Evolutionary conservation across 371 early-diverging fungal species (phyloP).

Genomic region (Nematocida minor): DNA sequence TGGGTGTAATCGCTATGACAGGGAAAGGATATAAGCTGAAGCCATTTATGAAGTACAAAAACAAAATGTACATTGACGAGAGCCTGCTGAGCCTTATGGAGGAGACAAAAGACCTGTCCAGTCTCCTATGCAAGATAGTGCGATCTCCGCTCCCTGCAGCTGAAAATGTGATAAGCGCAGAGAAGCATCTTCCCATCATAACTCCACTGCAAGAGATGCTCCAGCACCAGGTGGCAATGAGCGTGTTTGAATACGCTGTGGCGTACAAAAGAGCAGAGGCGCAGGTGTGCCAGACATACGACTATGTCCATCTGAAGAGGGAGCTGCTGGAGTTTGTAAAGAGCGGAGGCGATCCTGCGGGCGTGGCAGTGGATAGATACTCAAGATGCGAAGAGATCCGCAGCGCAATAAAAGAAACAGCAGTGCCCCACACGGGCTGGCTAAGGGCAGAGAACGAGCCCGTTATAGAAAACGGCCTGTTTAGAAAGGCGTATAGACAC

Average conservation of each 20-base stretch:
- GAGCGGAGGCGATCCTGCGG: constrained; percentile 22
- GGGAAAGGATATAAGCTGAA: constrained; percentile 34
- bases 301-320: constrained; percentile 11
- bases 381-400: not conserved
- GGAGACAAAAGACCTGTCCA: constrained; percentile 15
- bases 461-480: constrained; percentile 11
- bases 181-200: not conserved
- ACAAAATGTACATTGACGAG: not conserved
- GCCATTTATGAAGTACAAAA: not conserved
- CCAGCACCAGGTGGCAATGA: not conserved
- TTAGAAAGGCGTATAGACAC: constrained; percentile 9
- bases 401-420: not conserved
- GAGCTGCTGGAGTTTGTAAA: constrained; percentile 26
- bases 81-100: not conserved
- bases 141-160: not conserved
- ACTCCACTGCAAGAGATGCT: constrained; percentile 12
- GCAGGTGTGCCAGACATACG: not conserved
- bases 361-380: not conserved
- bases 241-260: not conserved
- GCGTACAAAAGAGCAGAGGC: not conserved
- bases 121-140: not conserved
- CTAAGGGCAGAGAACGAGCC: not conserved
- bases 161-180: not conserved
- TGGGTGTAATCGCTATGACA: not conserved
- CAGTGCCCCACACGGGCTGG: constrained; percentile 11